Conservation (phyloP, 192 early-diverging fungal genomes). For the Gonapodya sp. region DNA sequence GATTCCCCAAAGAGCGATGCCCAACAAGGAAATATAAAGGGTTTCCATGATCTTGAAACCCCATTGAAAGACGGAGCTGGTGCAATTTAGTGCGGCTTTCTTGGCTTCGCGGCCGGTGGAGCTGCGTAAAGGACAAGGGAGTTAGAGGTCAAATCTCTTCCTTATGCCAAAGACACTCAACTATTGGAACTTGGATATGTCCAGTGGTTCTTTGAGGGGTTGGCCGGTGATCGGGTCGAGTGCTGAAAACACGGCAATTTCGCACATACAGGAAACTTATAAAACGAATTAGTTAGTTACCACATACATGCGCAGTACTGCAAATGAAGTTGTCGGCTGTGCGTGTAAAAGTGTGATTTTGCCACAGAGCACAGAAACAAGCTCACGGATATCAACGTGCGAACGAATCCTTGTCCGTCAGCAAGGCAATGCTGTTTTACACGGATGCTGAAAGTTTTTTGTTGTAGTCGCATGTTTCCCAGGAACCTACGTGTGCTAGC, state of each 20-base stretch:
- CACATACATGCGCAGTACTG: no score
- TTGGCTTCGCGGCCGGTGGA: background rate
- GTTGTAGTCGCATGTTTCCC: background rate
- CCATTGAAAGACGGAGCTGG: background rate
- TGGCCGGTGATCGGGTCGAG: no score
- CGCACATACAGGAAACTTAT: no score
- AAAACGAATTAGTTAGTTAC: no score
- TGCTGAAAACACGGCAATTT: no score
- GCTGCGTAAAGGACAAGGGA: background rate
- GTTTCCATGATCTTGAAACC: background rate
- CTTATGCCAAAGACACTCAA: background rate
- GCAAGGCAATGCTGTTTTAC: no score
- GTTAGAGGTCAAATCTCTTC: background rate
- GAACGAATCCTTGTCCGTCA: conserved; percentile 31
- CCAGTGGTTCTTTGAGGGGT: background rate
- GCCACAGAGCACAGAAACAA: conserved; percentile 12
- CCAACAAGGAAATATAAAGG: background rate
- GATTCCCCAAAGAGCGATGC: background rate
- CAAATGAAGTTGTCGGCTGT: no score
- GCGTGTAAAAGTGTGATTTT: no score
- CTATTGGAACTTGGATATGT: background rate
- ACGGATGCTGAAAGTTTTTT: background rate
- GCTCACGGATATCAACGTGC: conserved; percentile 17
- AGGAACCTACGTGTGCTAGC: background rate
- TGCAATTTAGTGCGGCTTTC: background rate